These are phyloP conservation scores for Solanum stenotomum DNA, from an alignment of 257 asterid species.

Conservation along the genomic window DNA sequence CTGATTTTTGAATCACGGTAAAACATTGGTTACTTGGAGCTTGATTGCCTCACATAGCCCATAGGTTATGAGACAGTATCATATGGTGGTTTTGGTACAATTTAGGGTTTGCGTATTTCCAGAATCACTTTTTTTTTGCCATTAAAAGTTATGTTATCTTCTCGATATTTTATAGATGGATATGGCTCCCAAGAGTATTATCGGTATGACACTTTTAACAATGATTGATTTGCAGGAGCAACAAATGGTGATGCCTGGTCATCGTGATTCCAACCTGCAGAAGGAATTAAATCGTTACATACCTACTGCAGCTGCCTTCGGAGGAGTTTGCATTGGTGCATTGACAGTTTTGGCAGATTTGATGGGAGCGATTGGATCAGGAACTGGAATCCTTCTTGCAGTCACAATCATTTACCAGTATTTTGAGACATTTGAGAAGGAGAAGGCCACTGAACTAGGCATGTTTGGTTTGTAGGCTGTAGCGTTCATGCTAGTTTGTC, in stretches of 20 bases:
- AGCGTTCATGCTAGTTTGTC: neutral
- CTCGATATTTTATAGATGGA: neutral
- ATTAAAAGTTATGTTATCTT: neutral
- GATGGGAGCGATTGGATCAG: constrained; percentile 75
- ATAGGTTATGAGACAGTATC: neutral
- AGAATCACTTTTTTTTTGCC: neutral
- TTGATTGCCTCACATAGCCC: neutral
- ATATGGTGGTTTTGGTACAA: neutral
- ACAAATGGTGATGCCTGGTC: constrained; percentile 88
- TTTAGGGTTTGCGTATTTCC: neutral
- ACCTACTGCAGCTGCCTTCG: constrained; percentile 73
- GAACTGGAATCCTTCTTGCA: constrained; percentile 64
- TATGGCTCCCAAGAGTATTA: neutral
- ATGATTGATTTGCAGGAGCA: constrained; percentile 44
- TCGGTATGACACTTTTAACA: neutral
- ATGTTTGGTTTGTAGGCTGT: constrained; percentile 54
- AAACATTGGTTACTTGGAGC: neutral
- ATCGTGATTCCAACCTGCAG: constrained; percentile 54
- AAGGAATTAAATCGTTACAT: constrained; percentile 62
- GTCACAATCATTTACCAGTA: constrained; percentile 69
- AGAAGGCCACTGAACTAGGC: constrained; percentile 67
- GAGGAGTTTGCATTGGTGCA: constrained; percentile 74
- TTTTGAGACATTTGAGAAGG: constrained; percentile 73
- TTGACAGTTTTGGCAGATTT: constrained; percentile 61
- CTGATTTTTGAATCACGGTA: neutral